Evolutionary conservation across 768 basidiomycete species (phyloP).

Genomic region (Hygrocybe coccinea): DNA sequence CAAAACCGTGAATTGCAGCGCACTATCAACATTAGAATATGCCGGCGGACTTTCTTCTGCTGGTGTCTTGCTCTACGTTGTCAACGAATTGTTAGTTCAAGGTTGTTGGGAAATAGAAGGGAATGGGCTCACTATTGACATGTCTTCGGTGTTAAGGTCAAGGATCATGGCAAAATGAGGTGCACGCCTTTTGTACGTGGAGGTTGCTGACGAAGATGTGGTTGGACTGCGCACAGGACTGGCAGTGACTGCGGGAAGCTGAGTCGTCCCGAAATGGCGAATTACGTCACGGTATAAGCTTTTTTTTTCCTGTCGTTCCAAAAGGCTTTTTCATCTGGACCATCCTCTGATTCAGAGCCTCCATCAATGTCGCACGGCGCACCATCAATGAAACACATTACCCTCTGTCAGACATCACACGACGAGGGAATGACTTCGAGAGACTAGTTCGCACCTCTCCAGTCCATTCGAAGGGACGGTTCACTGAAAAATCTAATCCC

Average conservation of each 20-base stretch:
- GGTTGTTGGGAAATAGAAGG: neutral
- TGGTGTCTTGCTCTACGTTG: conserved; percentile 8
- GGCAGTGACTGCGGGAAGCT: no score
- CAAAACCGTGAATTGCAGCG: conserved; percentile 21
- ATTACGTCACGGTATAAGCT: no score
- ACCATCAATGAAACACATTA: conserved; percentile 25
- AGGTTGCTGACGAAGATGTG: neutral
- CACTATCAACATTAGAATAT: conserved; percentile 32
- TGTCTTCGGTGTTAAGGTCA: conserved; percentile 21
- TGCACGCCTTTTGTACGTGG: neutral
- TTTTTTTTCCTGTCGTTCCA: conserved; percentile 2
- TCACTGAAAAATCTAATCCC: conserved; percentile 31
- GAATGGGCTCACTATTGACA: conserved; percentile 15
- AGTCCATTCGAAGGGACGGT: neutral
- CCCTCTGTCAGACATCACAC: conserved; percentile 9
- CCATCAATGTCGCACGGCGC: conserved; percentile 25
- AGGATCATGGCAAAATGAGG: conserved; percentile 22
- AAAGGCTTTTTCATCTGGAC: conserved; percentile 9
- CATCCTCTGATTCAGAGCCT: conserved; percentile 7
- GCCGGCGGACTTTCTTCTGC: conserved; percentile 48
- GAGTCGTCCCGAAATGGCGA: no score
- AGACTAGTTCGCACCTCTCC: conserved; percentile 69
- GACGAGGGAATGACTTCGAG: conserved; percentile 68
- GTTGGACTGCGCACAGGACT: no score
- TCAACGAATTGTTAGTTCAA: conserved; percentile 1